These are phyloP conservation scores for Tillandsia fasciculata DNA, from an alignment of 176 grass and related monocot genomes.

Conservation along the genomic window DNA sequence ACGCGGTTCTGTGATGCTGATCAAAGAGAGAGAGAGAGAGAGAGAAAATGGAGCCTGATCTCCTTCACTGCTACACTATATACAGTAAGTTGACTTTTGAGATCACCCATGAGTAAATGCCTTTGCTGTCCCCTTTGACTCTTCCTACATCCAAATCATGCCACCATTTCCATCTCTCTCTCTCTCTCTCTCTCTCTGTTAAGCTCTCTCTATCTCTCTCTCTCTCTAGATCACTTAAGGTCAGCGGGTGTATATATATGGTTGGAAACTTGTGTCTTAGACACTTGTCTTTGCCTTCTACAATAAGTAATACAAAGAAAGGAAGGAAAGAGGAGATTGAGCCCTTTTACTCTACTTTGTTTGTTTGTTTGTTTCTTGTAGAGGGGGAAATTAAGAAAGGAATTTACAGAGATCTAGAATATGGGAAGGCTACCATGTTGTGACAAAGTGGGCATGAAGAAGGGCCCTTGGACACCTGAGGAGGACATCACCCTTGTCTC, in stretches of 20 bases:
- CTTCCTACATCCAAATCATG: slow-evolving; percentile 12
- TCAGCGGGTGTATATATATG: slow-evolving; percentile 33
- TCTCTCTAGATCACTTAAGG: neutral
- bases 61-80: neutral
- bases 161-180: neutral
- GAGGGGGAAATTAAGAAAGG: neutral
- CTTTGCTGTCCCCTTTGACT: slow-evolving; percentile 28
- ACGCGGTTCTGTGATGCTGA: slow-evolving; percentile 15
- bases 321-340: neutral
- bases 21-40: slow-evolving; percentile 6
- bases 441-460: slow-evolving; percentile 58
- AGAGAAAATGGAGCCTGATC: neutral
- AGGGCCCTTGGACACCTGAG: slow-evolving; percentile 81
- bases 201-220: too few species aligned
- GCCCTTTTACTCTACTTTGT: neutral
- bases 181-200: too few species aligned
- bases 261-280: neutral
- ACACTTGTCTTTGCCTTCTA: slow-evolving; percentile 6
- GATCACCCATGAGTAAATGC: slow-evolving; percentile 22
- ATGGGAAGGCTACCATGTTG: slow-evolving; percentile 68
- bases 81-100: slow-evolving; percentile 24
- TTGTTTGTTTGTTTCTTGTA: too few species aligned
- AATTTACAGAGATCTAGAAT: neutral
- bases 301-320: neutral
- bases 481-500: slow-evolving; percentile 76